Conservation (phyloP, 73 alveolate species). For the Symbiodinium natans region DNA sequence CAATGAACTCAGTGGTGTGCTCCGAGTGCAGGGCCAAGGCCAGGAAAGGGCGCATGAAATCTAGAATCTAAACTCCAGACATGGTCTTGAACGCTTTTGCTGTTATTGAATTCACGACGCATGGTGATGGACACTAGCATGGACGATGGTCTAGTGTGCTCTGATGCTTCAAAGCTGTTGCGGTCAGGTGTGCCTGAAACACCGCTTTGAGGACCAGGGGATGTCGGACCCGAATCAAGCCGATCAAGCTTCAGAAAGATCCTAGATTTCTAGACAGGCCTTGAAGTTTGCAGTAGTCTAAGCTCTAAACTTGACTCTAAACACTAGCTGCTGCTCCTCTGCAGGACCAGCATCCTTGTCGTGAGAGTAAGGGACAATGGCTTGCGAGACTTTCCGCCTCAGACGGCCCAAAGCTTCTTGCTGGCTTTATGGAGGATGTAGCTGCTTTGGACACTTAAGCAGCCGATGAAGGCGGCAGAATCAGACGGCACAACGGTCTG, state of each 20-base stretch:
- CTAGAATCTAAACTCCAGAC: neutral
- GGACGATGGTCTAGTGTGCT: no score
- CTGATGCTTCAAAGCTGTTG: no score
- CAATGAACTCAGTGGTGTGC: conserved; percentile 83
- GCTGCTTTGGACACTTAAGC: neutral
- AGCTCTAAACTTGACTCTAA: no score
- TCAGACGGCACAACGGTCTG: no score
- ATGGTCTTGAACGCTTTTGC: no score
- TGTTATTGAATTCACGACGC: no score
- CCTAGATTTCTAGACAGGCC: no score
- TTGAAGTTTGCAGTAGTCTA: no score
- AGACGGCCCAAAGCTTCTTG: neutral
- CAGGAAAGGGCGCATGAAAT: neutral
- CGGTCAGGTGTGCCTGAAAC: conserved; percentile 51
- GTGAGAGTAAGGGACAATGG: conserved; percentile 71
- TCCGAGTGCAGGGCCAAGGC: conserved; percentile 83
- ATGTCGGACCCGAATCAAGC: no score
- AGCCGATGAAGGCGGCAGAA: neutral
- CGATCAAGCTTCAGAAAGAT: no score
- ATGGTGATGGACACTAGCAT: no score
- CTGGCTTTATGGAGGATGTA: neutral
- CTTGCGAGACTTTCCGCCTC: conserved; percentile 8
- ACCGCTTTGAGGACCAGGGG: conserved; percentile 49
- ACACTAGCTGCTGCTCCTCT: no score
- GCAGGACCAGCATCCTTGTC: conserved; percentile 75